Base-by-base conservation (phyloP, 2,329 filamentous ascomycete genomes). In the Claviceps sorghi region DNA sequence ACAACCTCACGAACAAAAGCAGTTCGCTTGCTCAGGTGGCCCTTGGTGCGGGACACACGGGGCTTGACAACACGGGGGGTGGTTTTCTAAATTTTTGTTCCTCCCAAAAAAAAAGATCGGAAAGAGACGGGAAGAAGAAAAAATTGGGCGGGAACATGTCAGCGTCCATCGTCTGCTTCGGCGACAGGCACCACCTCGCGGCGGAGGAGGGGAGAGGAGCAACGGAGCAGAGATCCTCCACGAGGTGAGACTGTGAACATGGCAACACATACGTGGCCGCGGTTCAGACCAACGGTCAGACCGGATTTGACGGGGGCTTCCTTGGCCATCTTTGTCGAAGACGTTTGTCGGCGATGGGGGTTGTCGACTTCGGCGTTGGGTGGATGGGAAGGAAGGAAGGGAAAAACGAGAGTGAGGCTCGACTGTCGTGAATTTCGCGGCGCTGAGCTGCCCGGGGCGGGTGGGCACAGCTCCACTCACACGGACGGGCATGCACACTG, bases 1-100 rank as follows among this genome's bases (percentile, higher is more conserved):
- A 95, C 88, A 71, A 98, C 85, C 70, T 96, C 90, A 66, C 93
- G 83, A 65, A 97, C 91, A 77, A 98, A 97, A 66, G 86, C 83
- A 65, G 93, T 97, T 69, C 90, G 84, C 84, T 95, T 95, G 79
- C 87, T 94, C 69, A 95, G 78, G 76, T 93, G 87, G 65, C 93
- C 93, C 83, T 96, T 97, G 78, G 83, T 90, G 65, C 84, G 79
- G 68, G 83, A 87, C 67, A 90, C 80, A 67, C 84, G 82, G 67
- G 81, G 80, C 79, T 89, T 90, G 71, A 75, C 72, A 67, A 85
- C 83, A 69, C 88, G 82, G 65, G 82, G 70, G 64, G 86, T 89
- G 74, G 86, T 88, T 82, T 90, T 90, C 84, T 90, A 74, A 15
- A 29, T n/a, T 45, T 17, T 6, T 45, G n/a, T 45, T 47, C 72